Conservation (phyloP, 768 basidiomycete genomes). For the Wakefieldia striispora region DNA sequence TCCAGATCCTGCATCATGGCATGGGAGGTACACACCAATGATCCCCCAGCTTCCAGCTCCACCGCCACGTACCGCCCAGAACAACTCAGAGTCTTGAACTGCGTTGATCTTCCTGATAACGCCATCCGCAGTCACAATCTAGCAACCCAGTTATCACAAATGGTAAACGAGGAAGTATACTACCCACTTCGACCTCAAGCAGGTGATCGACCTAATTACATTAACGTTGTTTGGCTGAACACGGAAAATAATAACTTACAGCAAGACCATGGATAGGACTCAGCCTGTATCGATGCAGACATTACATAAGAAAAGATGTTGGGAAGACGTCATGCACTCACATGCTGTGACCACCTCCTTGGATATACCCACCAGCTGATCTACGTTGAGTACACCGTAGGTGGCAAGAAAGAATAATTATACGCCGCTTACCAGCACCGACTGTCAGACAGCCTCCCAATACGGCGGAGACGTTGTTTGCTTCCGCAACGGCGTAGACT, state of each 20-base stretch:
- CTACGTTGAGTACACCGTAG: neutral
- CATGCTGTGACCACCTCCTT: conserved; percentile 48
- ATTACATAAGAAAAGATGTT: neutral
- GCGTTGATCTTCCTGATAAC: conserved; percentile 38
- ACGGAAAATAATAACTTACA: conserved; percentile 11
- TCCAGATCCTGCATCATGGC: no score
- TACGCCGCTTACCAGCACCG: conserved; percentile 10
- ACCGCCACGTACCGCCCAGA: conserved; percentile 54
- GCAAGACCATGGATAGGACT: conserved; percentile 44
- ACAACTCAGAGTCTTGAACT: conserved; percentile 44
- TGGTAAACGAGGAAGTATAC: neutral
- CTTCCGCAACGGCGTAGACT: conserved; percentile 19
- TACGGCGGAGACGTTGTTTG: conserved; percentile 14
- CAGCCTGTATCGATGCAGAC: conserved; percentile 14
- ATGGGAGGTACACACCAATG: conserved; percentile 26
- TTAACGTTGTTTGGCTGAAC: neutral
- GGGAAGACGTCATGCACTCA: neutral
- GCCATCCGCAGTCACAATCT: conserved; percentile 43
- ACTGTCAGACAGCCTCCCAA: conserved; percentile 22
- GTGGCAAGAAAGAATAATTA: neutral
- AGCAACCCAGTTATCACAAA: neutral
- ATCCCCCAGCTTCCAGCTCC: conserved; percentile 53
- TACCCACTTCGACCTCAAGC: conserved; percentile 38
- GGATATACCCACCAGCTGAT: conserved; percentile 46
- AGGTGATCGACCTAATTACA: conserved; percentile 41